phyloP scores from a whole-genome alignment of 306 rosid species.

The Malus sylvestris region DNA sequence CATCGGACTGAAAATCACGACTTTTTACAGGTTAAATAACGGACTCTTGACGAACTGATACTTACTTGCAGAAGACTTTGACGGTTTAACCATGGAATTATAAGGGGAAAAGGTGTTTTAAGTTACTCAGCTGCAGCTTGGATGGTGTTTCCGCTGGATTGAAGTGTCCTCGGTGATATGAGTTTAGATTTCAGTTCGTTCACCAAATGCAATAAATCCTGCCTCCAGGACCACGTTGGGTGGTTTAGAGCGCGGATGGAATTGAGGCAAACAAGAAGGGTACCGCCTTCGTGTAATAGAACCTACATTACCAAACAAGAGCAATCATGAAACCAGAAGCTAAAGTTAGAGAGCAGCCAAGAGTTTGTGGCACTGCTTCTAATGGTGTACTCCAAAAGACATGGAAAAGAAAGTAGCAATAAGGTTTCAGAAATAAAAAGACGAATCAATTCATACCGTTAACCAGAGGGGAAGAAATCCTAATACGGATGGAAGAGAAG shows the following conservation, averaged over 20 bases:
- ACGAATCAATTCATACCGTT: constrained; percentile 54
- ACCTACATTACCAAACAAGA: constrained; percentile 48
- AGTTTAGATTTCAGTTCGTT: constrained; percentile 40
- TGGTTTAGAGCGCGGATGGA: constrained; percentile 77
- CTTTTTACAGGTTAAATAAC: not conserved
- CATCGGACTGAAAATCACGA: not conserved
- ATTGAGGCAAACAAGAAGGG: constrained; percentile 89
- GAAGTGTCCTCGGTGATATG: constrained; percentile 1
- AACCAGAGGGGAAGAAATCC: constrained; percentile 93
- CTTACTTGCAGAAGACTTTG: not conserved
- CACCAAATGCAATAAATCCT: constrained; percentile 38
- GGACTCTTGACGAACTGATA: not conserved
- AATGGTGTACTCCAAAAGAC: not conserved
- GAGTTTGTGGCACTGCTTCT: not conserved
- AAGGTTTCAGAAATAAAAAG: constrained; percentile 3
- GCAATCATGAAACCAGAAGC: not conserved
- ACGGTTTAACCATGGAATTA: not conserved
- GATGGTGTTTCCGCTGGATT: constrained; percentile 22
- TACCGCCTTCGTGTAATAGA: constrained; percentile 94
- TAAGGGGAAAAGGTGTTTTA: not conserved
- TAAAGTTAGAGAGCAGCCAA: not conserved
- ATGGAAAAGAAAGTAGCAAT: not conserved
- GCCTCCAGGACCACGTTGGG: constrained; percentile 90
- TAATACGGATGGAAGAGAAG: constrained; percentile 89
- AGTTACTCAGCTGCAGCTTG: constrained; percentile 37